Conservation (phyloP, 1,139 yeast species). For the Debaryomyces subglobosus region DNA sequence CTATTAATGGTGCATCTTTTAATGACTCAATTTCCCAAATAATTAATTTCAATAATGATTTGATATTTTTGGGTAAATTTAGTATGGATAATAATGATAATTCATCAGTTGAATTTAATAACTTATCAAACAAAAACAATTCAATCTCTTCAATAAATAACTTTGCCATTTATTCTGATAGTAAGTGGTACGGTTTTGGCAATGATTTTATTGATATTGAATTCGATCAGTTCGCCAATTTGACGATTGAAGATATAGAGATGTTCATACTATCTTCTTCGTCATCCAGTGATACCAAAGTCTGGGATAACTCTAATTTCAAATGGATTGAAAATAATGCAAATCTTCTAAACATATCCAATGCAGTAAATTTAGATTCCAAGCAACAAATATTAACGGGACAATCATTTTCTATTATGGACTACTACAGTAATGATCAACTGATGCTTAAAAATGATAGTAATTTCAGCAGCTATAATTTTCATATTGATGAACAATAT, state of each 20-base stretch:
- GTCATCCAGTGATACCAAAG: slow-evolving; percentile 21
- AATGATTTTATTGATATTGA: slow-evolving; percentile 28
- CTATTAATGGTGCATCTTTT: slow-evolving; percentile 34
- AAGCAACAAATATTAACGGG: slow-evolving; percentile 43
- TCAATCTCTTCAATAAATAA: slow-evolving; percentile 34
- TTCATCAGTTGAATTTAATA: slow-evolving; percentile 23
- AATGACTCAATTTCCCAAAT: slow-evolving; percentile 33
- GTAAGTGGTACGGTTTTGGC: slow-evolving; percentile 44
- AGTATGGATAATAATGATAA: slow-evolving; percentile 22
- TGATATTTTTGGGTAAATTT: slow-evolving; percentile 40
- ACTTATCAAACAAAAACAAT: slow-evolving; percentile 34
- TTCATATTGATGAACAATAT: slow-evolving; percentile 21
- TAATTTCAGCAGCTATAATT: slow-evolving; percentile 27
- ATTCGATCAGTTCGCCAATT: slow-evolving; percentile 37
- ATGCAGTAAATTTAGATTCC: slow-evolving; percentile 29
- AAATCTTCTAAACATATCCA: slow-evolving; percentile 40
- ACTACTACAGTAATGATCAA: slow-evolving; percentile 32
- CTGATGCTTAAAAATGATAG: slow-evolving; percentile 29
- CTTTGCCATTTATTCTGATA: slow-evolving; percentile 32
- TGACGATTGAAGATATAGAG: slow-evolving; percentile 38
- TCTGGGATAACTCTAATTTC: slow-evolving; percentile 46
- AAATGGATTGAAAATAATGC: slow-evolving; percentile 40
- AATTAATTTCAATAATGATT: slow-evolving; percentile 22
- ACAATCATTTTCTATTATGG: slow-evolving; percentile 43
- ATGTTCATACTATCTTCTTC: slow-evolving; percentile 42